phyloP scores from a whole-genome alignment of 2,329 filamentous ascomycete species.

The Peltaster fructicola region DNA sequence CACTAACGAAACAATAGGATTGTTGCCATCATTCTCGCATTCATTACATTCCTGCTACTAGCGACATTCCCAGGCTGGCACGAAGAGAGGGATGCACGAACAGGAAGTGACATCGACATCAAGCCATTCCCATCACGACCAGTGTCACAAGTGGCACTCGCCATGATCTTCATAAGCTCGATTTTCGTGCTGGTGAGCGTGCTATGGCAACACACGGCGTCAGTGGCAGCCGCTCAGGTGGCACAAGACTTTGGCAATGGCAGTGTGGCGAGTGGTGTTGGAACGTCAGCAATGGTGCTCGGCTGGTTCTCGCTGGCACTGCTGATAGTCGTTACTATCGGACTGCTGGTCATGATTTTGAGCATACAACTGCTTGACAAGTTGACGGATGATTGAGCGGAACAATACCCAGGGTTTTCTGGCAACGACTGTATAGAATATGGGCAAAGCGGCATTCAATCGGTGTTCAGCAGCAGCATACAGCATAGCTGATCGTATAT shows the following conservation, averaged over 20 bases:
- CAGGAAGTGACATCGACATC: slow-evolving; percentile 70
- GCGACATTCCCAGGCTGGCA: slow-evolving; percentile 97
- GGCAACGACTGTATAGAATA: too few relatives aligned
- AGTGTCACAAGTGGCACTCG: slow-evolving; percentile 81
- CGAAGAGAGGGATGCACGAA: slow-evolving; percentile 61
- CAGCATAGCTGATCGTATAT: slow-evolving; percentile 1
- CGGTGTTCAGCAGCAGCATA: not conserved
- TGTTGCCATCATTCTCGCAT: slow-evolving; percentile 93
- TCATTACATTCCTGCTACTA: slow-evolving; percentile 84
- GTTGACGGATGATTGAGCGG: slow-evolving; percentile 25
- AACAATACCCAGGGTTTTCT: too few relatives aligned
- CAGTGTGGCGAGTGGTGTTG: slow-evolving; percentile 69
- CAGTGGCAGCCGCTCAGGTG: slow-evolving; percentile 83
- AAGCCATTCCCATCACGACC: slow-evolving; percentile 86
- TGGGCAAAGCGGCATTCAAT: not conserved
- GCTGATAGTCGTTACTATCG: slow-evolving; percentile 88
- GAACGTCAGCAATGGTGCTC: slow-evolving; percentile 88
- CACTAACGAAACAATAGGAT: slow-evolving; percentile 40
- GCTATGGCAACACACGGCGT: slow-evolving; percentile 88
- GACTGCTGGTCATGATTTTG: slow-evolving; percentile 87
- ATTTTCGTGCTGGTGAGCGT: slow-evolving; percentile 50
- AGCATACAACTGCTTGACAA: slow-evolving; percentile 68
- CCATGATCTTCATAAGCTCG: slow-evolving; percentile 63
- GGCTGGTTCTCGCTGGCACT: slow-evolving; percentile 95
- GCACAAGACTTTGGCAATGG: slow-evolving; percentile 87